Conservation (phyloP, 2,329 filamentous ascomycete genomes). For the Clonostachys rosea region DNA sequence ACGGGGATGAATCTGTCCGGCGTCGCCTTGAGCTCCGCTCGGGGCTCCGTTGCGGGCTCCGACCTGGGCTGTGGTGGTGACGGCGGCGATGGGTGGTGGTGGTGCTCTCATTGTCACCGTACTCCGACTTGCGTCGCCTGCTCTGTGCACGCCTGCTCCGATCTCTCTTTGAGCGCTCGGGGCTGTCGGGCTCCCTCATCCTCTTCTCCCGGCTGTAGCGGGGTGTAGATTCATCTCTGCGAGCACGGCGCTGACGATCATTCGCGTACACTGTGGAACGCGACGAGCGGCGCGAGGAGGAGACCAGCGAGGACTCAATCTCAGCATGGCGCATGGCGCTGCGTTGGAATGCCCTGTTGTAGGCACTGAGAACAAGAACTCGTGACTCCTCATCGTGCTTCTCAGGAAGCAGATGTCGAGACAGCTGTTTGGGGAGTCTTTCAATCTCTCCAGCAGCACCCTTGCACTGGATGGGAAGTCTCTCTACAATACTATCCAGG, state of each 20-base stretch:
- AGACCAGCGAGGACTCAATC: too few relatives aligned
- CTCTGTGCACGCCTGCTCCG: not conserved
- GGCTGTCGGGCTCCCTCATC: not conserved
- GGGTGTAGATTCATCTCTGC: too few relatives aligned
- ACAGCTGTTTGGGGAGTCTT: slow-evolving; percentile 74
- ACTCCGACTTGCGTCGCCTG: not conserved
- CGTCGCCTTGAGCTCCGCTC: not conserved
- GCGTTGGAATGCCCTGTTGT: too few relatives aligned
- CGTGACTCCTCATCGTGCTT: slow-evolving; percentile 36
- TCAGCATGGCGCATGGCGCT: too few relatives aligned
- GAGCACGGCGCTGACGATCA: too few relatives aligned
- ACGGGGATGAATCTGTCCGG: not conserved
- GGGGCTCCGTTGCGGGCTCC: not conserved
- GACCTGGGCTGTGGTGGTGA: not conserved
- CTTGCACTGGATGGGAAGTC: slow-evolving; percentile 61
- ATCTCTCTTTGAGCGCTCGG: not conserved
- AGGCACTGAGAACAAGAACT: too few relatives aligned
- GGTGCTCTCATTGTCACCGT: not conserved
- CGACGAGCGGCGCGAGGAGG: too few relatives aligned
- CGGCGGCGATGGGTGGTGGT: not conserved
- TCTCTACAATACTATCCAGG: slow-evolving; percentile 61
- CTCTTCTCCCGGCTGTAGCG: not conserved
- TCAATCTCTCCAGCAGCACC: slow-evolving; percentile 58
- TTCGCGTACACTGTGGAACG: too few relatives aligned
- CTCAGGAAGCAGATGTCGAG: slow-evolving; percentile 66